Conservation (phyloP, 495 filamentous ascomycete genomes). For the Tuber microsphaerosporum region DNA sequence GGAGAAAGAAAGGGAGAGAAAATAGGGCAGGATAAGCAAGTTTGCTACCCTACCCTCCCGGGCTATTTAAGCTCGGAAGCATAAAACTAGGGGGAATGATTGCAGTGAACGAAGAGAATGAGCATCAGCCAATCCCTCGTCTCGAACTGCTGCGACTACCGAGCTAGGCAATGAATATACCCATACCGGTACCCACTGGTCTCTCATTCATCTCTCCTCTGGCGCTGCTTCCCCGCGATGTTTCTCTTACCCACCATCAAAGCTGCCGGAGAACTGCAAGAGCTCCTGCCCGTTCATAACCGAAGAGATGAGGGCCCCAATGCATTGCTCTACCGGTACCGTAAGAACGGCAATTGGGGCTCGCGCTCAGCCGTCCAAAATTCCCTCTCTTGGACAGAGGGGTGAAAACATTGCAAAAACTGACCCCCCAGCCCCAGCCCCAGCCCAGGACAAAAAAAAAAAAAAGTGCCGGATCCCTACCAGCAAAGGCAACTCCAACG, state of each 20-base stretch:
- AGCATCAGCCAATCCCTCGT: slow-evolving; percentile 9
- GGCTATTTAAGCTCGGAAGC: slow-evolving; percentile 31
- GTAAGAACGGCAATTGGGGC: too few species aligned
- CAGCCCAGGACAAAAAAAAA: too few species aligned
- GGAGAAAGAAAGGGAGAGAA: slow-evolving; percentile 2
- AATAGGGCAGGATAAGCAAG: slow-evolving; percentile 8
- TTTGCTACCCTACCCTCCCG: slow-evolving; percentile 19
- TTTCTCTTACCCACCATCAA: neutral
- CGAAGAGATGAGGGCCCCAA: neutral
- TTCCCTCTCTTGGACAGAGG: too few species aligned
- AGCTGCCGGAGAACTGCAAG: neutral
- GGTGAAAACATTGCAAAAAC: too few species aligned
- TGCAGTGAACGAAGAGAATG: neutral
- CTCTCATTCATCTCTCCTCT: neutral
- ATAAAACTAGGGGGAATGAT: neutral
- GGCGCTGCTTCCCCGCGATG: neutral
- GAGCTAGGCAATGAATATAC: slow-evolving; percentile 11
- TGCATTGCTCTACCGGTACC: neutral
- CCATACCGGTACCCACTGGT: too few species aligned
- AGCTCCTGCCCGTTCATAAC: neutral
- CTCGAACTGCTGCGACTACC: slow-evolving; percentile 33
- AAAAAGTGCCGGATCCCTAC: too few species aligned
- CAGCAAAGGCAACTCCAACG: too few species aligned
- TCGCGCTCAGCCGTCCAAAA: too few species aligned
- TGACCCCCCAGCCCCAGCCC: too few species aligned